Conservation (phyloP, 306 rosid genomes). For the Benincasa hispida region DNA sequence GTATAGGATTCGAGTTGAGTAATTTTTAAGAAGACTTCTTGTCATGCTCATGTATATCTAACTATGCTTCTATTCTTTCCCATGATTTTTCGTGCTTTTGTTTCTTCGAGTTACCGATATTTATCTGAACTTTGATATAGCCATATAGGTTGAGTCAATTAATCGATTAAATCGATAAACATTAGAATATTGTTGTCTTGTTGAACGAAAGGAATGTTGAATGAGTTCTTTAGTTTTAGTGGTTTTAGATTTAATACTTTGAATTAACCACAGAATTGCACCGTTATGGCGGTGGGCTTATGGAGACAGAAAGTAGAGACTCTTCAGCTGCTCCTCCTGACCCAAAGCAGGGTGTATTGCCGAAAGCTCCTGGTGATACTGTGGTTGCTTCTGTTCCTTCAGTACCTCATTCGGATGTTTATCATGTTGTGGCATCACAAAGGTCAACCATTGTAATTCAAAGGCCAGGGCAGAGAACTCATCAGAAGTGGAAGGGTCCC, state of each 20-base stretch:
- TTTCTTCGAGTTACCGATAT: neutral
- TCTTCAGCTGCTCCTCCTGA: conserved; percentile 41
- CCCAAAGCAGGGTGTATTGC: conserved; percentile 50
- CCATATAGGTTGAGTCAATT: neutral
- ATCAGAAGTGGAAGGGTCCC: conserved; percentile 98
- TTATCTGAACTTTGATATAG: neutral
- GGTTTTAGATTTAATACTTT: neutral
- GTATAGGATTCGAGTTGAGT: neutral
- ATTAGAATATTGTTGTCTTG: neutral
- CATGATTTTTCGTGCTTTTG: neutral
- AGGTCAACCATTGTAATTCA: conserved; percentile 66
- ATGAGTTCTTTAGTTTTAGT: neutral
- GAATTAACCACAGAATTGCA: conserved; percentile 56
- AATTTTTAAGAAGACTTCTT: neutral
- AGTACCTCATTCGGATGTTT: conserved; percentile 60
- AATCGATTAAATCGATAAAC: neutral
- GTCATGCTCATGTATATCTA: neutral
- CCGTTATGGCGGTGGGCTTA: conserved; percentile 79
- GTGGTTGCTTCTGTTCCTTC: conserved; percentile 51
- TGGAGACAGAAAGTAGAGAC: conserved; percentile 75
- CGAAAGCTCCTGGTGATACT: conserved; percentile 47
- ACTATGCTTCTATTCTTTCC: neutral
- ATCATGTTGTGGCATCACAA: conserved; percentile 76
- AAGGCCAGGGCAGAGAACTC: conserved; percentile 77
- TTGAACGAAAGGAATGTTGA: neutral